Evolutionary conservation across 2,329 filamentous ascomycete species (phyloP).

Genomic region (Clonostachys rhizophaga): DNA sequence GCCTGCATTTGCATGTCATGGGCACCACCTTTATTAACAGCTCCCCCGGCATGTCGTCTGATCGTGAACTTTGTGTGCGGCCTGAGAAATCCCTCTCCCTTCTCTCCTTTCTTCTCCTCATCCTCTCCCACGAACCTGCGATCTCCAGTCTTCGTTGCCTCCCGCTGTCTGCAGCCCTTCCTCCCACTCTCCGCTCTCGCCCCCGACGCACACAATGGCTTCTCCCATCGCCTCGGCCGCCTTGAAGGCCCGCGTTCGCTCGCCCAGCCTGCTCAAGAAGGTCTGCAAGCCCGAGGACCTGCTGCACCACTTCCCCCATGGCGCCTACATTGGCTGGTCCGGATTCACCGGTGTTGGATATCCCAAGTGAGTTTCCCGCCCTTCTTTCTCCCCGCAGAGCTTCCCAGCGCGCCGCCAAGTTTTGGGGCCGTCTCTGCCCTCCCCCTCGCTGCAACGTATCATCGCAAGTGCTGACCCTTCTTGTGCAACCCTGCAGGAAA

Average conservation of each 20-base stretch:
- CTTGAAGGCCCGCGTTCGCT: conserved; percentile 69
- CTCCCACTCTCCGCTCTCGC: neutral
- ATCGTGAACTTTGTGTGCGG: too few species aligned
- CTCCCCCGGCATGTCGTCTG: too few species aligned
- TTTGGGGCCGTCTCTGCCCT: neutral
- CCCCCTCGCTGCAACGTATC: neutral
- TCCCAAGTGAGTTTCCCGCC: conserved; percentile 54
- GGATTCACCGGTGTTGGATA: conserved; percentile 90
- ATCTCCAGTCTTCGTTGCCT: neutral
- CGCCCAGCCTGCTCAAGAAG: conserved; percentile 76
- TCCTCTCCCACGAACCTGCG: neutral
- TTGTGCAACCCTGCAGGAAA: conserved; percentile 50
- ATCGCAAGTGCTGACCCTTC: neutral
- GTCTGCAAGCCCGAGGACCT: conserved; percentile 75
- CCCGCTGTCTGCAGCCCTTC: neutral
- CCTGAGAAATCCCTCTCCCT: neutral
- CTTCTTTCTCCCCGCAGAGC: neutral
- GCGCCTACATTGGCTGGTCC: conserved; percentile 85
- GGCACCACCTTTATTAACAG: too few species aligned
- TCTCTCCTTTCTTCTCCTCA: neutral
- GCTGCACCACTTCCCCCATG: conserved; percentile 76
- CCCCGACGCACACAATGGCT: conserved; percentile 27
- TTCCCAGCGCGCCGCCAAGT: neutral
- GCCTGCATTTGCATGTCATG: too few species aligned
- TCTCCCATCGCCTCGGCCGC: conserved; percentile 61